Percentiles rank a stretch among this genome's conserved stretches.
phyloP scores from a whole-genome alignment of 2,329 filamentous ascomycete species.

The Aureobasidium sp. region DNA sequence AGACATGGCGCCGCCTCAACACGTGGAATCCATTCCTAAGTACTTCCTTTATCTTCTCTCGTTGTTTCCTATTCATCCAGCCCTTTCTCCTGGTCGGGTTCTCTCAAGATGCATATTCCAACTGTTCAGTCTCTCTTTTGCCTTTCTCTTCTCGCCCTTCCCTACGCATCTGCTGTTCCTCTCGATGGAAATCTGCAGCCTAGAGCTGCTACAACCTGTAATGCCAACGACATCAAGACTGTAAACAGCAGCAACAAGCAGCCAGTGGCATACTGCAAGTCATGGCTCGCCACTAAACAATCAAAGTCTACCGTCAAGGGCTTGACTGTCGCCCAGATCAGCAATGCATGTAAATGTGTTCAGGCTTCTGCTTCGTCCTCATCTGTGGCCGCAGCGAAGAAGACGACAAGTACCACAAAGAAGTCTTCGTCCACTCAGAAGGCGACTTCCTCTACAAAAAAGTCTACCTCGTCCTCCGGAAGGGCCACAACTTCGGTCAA shows the following conservation, averaged over 20 bases:
- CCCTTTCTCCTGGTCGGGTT: background rate
- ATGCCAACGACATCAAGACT: slow-evolving; percentile 7
- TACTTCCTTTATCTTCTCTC: background rate
- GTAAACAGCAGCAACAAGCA: slow-evolving; percentile 7
- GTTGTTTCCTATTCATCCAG: background rate
- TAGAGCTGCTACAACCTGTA: slow-evolving; percentile 5
- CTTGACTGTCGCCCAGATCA: slow-evolving; percentile 4
- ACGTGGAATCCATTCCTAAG: background rate
- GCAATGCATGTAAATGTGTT: slow-evolving; percentile 8
- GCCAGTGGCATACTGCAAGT: slow-evolving; percentile 5
- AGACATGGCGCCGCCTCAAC: slow-evolving; percentile 8
- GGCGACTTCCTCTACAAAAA: background rate
- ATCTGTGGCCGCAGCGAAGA: slow-evolving; percentile 8
- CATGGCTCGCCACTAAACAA: slow-evolving; percentile 10
- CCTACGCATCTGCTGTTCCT: slow-evolving; percentile 11
- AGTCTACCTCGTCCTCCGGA: background rate
- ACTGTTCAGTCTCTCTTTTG: slow-evolving; percentile 5
- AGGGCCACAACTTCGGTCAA: background rate
- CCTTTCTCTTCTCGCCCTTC: slow-evolving; percentile 6
- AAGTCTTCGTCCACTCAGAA: background rate
- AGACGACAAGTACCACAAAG: background rate
- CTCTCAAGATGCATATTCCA: slow-evolving; percentile 9
- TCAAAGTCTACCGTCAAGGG: slow-evolving; percentile 8
- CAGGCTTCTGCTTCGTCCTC: slow-evolving; percentile 7
- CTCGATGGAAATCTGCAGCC: background rate